These are phyloP conservation scores for Draba incana DNA, from an alignment of 345 rosid genomes.

Conservation along the genomic window DNA sequence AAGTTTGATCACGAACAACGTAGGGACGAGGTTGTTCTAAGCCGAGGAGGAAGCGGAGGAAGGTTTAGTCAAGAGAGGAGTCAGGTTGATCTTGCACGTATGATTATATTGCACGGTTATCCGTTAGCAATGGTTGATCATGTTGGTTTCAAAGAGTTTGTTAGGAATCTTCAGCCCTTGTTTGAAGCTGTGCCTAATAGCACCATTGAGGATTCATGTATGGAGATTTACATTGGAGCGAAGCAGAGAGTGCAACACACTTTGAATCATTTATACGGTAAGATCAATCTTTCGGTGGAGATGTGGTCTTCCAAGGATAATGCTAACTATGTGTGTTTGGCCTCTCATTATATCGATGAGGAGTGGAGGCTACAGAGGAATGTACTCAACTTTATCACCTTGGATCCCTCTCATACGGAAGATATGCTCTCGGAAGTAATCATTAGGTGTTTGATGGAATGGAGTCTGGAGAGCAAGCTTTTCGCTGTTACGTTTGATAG, in stretches of 20 bases:
- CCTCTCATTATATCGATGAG: constrained; percentile 74
- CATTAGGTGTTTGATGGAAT: constrained; percentile 70
- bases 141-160: constrained; percentile 85
- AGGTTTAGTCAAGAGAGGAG: constrained; percentile 84
- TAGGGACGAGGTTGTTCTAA: constrained; percentile 63
- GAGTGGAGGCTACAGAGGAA: constrained; percentile 85
- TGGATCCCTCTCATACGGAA: constrained; percentile 76
- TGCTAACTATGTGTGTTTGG: constrained; percentile 62
- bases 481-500: constrained; percentile 84
- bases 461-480: constrained; percentile 87
- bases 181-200: constrained; percentile 67
- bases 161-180: constrained; percentile 87
- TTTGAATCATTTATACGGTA: constrained; percentile 63
- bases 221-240: constrained; percentile 77
- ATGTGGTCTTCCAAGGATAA: constrained; percentile 75
- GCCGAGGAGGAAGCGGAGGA: constrained; percentile 64
- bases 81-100: constrained; percentile 82
- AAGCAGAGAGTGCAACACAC: constrained; percentile 70
- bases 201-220: constrained; percentile 65
- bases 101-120: constrained; percentile 85
- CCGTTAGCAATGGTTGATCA: constrained; percentile 87
- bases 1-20: constrained; percentile 76
- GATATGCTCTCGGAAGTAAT: constrained; percentile 90
- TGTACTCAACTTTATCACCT: constrained; percentile 75
- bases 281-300: constrained; percentile 75